Base-by-base conservation (phyloP, 2,329 filamentous ascomycete species). In the Trichoderma polysporum region DNA sequence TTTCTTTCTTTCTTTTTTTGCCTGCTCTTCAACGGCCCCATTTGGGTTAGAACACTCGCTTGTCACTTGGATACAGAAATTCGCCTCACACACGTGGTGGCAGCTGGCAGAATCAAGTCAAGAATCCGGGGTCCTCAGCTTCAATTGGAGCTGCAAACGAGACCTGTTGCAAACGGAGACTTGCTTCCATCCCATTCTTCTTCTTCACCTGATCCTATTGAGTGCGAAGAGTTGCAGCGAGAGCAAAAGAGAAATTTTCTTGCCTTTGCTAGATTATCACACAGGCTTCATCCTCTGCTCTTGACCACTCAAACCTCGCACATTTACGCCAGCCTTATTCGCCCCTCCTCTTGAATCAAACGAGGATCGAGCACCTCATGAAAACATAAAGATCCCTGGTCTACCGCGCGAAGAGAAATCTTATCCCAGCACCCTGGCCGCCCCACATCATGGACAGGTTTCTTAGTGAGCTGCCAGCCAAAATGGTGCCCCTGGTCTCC, bases 391-490 rank as follows among this genome's bases (percentile, higher is more conserved):
- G 19, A 58, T 27, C 59, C 49, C 41, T 56, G 41, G 50, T 54
- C 58, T 60, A 64, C 54, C 22, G 29, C 56, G 61, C 49, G 47
- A 60, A 59, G 31, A 47, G 49, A 47, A 29, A 54, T 52, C 60
- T 41, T 45, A 53, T 66, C 47, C 64, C 25, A 39, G 57, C 57
- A 27, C n/a, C 66, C 33, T 50, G 60, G 33, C 39, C 15, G 54
- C 62, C 52, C 64, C 67, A 56, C 64, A 66, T 27, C 63, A 68
- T 68, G 67, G 67, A 66, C 33, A 52, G 39, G 31, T 62, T 62
- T 45, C 25, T 61, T 49, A 45, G 52, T 39, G 61, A 60, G 45
- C 63, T 66, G 35, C 41, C 54, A 35, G 67, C 64, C 57, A 66
- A 62, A 19, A 27, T 68, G 49, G 45, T 17, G 35, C 41, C 57